Conservation (phyloP, 257 asterid genomes). For the Solanum clarkiae region DNA sequence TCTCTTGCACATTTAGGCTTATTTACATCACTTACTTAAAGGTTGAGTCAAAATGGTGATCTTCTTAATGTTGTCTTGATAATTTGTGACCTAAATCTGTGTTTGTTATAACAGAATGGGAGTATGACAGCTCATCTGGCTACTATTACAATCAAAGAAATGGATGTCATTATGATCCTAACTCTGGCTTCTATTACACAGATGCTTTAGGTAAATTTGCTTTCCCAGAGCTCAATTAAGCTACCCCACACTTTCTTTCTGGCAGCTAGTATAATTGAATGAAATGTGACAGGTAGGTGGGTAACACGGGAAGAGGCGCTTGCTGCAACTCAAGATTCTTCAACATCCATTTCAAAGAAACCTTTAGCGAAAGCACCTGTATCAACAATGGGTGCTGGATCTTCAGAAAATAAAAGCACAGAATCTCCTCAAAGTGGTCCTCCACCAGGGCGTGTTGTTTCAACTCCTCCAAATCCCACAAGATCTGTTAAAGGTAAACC, state of each 20-base stretch:
- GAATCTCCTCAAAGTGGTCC: constrained; percentile 43
- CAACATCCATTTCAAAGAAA: constrained; percentile 39
- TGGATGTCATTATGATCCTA: constrained; percentile 73
- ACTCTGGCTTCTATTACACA: constrained; percentile 90
- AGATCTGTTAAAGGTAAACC: constrained; percentile 60
- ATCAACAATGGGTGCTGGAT: constrained; percentile 12
- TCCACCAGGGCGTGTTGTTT: constrained; percentile 67
- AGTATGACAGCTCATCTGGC: constrained; percentile 62
- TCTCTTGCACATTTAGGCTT: background rate
- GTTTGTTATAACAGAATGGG: constrained; percentile 60
- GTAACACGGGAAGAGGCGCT: constrained; percentile 79
- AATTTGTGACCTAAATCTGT: background rate
- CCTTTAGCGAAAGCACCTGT: constrained; percentile 29
- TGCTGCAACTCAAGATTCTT: constrained; percentile 38
- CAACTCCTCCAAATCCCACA: constrained; percentile 56
- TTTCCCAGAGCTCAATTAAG: background rate
- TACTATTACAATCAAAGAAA: constrained; percentile 55
- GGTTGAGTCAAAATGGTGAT: background rate
- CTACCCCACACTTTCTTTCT: background rate
- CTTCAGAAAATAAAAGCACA: constrained; percentile 28
- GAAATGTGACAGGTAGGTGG: constrained; percentile 63
- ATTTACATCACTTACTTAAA: background rate
- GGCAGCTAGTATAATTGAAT: background rate
- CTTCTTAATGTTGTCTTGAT: background rate
- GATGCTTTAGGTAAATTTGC: constrained; percentile 61